Evolutionary conservation across 352 stramenopile species (phyloP), one percentile per base, ranked within the genome.

Genomic region (Globisporangium acanthophoron): DNA sequence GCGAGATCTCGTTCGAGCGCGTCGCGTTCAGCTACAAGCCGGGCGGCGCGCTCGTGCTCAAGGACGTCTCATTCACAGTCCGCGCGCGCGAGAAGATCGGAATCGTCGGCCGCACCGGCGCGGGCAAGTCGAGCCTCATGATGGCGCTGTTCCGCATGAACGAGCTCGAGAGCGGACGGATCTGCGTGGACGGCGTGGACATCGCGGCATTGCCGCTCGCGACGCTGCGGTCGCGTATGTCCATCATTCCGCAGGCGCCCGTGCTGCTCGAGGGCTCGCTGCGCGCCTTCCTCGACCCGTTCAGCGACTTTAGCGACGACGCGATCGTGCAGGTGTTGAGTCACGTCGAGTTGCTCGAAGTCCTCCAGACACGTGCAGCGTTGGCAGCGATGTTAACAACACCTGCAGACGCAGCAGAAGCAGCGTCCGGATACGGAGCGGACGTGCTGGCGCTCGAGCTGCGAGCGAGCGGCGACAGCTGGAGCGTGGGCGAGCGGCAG

Each of bases 391-490:
- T 11, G 24, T 27, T 27, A 27, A 3, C 24, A 27, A 3, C 24
- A 27, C 24, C 24, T 27, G 24, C 24, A 27, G 24, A 27, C 41
- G 9, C 41, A 5, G n/a, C 47, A 5, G 3, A 12, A 37, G 24
- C 11, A 27, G 29, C 20, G 60, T 68, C 87, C 89, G 65, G 43
- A 81, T 90, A 41, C 56, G 45, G 11, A 48, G 44, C 3, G 62
- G 39, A 61, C 35, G 83, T 76, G 31, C 74, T 97, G 2, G 70
- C 86, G 18, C 65, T 62, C 59, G 1, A 79, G 98, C 8, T 79
- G 91, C 54, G 89, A 97, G 88, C 98, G 54, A 88, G 85, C 37
- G 96, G 95, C 12, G 69, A 67, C 3, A 99, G 98, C 65, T 96
- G 94, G 37, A 90, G 65, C 52, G 85, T 97, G 33, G 94, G 94